These are phyloP conservation scores for Blastobotrys muscicola DNA, from an alignment of 805 yeast genomes.

Conservation along the genomic window DNA sequence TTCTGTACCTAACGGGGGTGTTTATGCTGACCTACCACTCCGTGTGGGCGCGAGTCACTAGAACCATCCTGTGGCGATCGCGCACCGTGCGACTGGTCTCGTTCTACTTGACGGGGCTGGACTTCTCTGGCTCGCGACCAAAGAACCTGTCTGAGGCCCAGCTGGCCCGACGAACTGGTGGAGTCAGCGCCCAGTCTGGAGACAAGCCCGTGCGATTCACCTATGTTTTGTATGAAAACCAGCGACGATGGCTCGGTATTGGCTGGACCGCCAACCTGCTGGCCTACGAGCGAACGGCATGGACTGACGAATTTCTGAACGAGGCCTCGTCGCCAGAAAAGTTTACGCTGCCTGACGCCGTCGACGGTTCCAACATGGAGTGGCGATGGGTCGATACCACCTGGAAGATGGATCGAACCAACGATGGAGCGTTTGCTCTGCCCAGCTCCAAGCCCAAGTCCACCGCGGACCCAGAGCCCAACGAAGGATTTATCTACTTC, in stretches of 20 bases:
- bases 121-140: constrained; percentile 45
- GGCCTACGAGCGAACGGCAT: constrained; percentile 87
- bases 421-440: constrained; percentile 74
- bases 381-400: constrained; percentile 96
- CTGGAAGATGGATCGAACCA: constrained; percentile 85
- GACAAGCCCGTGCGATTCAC: constrained; percentile 65
- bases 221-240: constrained; percentile 87
- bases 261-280: constrained; percentile 94
- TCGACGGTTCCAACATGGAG: constrained; percentile 50
- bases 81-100: constrained; percentile 57
- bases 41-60: constrained; percentile 69
- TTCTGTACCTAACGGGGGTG: constrained; percentile 49
- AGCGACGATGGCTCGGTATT: constrained; percentile 93
- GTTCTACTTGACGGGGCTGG: constrained; percentile 82
- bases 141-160: constrained; percentile 24
- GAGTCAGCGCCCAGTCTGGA: constrained; percentile 21
- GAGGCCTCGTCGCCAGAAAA: constrained; percentile 69
- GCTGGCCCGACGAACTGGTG: constrained; percentile 9
- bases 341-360: constrained; percentile 69
- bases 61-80: constrained; percentile 80
- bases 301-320: constrained; percentile 94
- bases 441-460: constrained; percentile 42
- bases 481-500: constrained; percentile 80
- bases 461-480: constrained; percentile 48
- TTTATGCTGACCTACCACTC: constrained; percentile 78